These are phyloP conservation scores for Lanzia echinophila DNA, from an alignment of 2,329 filamentous ascomycete species.

Conservation along the genomic window DNA sequence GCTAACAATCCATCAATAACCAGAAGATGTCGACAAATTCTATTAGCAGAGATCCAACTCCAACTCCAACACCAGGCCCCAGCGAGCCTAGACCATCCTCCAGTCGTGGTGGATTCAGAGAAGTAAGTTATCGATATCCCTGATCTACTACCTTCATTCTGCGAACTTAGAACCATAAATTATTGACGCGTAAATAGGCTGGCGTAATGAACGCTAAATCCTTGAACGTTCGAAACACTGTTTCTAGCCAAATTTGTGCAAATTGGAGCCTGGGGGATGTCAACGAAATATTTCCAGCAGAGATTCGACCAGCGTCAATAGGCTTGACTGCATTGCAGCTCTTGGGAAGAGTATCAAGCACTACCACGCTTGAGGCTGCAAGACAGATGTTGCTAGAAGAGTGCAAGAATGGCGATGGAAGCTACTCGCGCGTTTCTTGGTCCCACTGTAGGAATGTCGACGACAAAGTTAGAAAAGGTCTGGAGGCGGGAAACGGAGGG, in stretches of 20 bases:
- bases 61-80: background rate
- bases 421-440: too few relatives aligned
- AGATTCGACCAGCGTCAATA: background rate
- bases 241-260: background rate
- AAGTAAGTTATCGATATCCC: background rate
- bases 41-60: background rate
- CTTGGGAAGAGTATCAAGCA: background rate
- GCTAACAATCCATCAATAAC: background rate
- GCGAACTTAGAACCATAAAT: background rate
- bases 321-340: background rate
- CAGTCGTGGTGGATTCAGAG: too few relatives aligned
- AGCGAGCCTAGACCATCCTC: too few relatives aligned
- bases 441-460: too few relatives aligned
- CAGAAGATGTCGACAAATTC: background rate
- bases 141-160: too few relatives aligned
- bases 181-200: background rate
- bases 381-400: background rate
- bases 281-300: background rate
- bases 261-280: background rate
- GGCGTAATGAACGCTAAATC: background rate
- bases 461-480: too few relatives aligned
- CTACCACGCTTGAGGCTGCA: background rate
- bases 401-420: background rate
- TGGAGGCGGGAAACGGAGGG: too few relatives aligned
- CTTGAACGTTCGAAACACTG: background rate